Evolutionary conservation across 2,329 filamentous ascomycete genomes (phyloP).

Genomic region (Aspergillus amoenus): DNA sequence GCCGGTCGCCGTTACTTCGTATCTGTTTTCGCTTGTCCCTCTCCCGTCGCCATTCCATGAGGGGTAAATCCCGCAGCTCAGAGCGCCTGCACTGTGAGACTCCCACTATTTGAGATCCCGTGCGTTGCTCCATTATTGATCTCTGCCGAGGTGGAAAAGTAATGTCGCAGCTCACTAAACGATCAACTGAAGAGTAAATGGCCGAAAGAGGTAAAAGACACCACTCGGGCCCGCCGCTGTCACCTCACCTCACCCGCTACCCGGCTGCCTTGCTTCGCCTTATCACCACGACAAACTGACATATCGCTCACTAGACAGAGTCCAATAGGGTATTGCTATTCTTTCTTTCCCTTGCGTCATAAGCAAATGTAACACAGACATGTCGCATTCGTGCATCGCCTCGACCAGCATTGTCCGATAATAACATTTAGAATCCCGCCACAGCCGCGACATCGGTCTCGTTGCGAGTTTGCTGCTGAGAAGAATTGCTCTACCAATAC

Average conservation of each 20-base stretch:
- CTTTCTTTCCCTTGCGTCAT: constrained; percentile 16
- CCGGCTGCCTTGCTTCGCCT: neutral
- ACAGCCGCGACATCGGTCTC: constrained; percentile 19
- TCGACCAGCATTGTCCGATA: neutral
- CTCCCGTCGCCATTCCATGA: constrained; percentile 1
- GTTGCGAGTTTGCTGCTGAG: neutral
- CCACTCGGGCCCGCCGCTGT: neutral
- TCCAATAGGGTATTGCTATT: neutral
- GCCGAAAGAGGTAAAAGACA: neutral
- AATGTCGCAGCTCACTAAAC: neutral
- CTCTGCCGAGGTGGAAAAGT: neutral
- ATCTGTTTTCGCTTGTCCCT: neutral
- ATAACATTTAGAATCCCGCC: constrained; percentile 14
- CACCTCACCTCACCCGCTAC: neutral
- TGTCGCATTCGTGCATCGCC: constrained; percentile 1
- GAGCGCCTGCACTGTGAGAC: neutral
- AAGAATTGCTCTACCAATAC: neutral
- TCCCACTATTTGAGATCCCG: neutral
- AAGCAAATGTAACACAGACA: neutral
- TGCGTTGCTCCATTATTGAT: neutral
- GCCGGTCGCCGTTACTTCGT: neutral
- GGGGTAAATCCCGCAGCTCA: constrained; percentile 1
- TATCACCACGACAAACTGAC: neutral
- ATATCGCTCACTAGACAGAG: neutral
- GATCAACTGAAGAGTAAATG: neutral